Base-by-base conservation (phyloP, 805 yeast species). In the Candida incommunis region DNA sequence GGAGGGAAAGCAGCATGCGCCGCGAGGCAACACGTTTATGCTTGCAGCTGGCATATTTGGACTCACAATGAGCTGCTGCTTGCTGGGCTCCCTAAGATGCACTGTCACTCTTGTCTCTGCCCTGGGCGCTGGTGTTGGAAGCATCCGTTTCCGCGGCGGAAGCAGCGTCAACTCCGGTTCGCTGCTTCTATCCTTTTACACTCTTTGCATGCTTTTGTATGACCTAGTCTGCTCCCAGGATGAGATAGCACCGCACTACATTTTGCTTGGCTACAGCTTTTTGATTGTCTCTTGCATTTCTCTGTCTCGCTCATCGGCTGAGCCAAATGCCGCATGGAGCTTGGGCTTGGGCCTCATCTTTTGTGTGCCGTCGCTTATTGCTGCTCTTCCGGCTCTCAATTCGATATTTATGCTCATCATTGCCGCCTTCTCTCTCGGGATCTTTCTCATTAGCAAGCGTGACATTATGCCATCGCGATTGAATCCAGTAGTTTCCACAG, bases 381-480 rank as follows among this genome's bases (percentile, higher is more conserved):
- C 48, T 23, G 44, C 46, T 3, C 16, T 45, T 2, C 48, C 48
- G 5, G 41, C 42, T 2, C 23, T 16, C n/a, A 22, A 13, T 20
- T 50, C 18, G 50, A 46, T 51, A 24, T 42, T 51, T 16, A 43
- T 57, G 23, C 47, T 53, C 13, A 42, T 52, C 3, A 58, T 60
- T 21, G 49, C 63, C 3, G 47, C 56, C 27, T 56, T 59, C 4
- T 54, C 64, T 0, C 42, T 54, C 4, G 60, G 59, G 1, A 62
- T 60, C 7, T 60, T 57, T 43, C 41, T 56, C 18, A 45, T 60
- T 9, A 51, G 59, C 20, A 49, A 53, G 15, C 50, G 57, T 11
- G 63, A 59, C 42, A 42, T 56, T 16, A 46, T 45, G 13, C 54
- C 54, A 18, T 45, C 59, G 5, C 44, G 63, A 25, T 44, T 46